Conservation (phyloP, 306 rosid species). For the Luffa aegyptiaca region DNA sequence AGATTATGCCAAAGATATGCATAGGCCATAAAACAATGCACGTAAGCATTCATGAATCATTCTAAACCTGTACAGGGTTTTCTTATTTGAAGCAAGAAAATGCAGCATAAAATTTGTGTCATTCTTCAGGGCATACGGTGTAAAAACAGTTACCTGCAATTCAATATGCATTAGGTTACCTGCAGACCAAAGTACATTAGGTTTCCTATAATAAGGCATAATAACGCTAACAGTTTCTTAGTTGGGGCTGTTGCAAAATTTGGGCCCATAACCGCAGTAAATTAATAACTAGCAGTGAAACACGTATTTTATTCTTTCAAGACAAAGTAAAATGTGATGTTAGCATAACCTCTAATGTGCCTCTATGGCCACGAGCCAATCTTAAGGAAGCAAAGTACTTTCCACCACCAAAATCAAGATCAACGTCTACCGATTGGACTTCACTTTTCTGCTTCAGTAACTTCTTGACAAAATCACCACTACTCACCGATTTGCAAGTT, state of each 20-base stretch:
- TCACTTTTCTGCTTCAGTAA: slow-evolving; percentile 57
- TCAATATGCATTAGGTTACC: not conserved
- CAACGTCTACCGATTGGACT: slow-evolving; percentile 51
- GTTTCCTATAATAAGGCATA: not conserved
- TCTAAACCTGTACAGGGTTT: slow-evolving; percentile 50
- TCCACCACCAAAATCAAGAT: slow-evolving; percentile 74
- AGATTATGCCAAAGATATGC: not conserved
- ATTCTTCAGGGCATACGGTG: slow-evolving; percentile 70
- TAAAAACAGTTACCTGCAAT: slow-evolving; percentile 71
- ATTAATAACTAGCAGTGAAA: not conserved
- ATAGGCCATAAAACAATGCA: slow-evolving; percentile 5
- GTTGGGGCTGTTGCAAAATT: not conserved
- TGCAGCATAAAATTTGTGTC: slow-evolving; percentile 54
- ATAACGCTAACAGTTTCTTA: not conserved
- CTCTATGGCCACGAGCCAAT: slow-evolving; percentile 68
- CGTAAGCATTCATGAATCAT: slow-evolving; percentile 7
- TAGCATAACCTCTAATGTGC: slow-evolving; percentile 63
- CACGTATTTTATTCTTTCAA: not conserved
- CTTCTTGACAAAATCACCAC: slow-evolving; percentile 74
- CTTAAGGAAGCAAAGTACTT: slow-evolving; percentile 58
- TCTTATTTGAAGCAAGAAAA: slow-evolving; percentile 56
- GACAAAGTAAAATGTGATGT: not conserved
- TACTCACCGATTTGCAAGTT: slow-evolving; percentile 63
- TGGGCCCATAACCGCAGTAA: not conserved
- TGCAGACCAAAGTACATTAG: slow-evolving; percentile 17